Percentiles rank a stretch among this genome's conserved stretches.
Evolutionary conservation across 2,329 filamentous ascomycete species (phyloP).

Genomic region (Aspergillus pseudoglaucus): DNA sequence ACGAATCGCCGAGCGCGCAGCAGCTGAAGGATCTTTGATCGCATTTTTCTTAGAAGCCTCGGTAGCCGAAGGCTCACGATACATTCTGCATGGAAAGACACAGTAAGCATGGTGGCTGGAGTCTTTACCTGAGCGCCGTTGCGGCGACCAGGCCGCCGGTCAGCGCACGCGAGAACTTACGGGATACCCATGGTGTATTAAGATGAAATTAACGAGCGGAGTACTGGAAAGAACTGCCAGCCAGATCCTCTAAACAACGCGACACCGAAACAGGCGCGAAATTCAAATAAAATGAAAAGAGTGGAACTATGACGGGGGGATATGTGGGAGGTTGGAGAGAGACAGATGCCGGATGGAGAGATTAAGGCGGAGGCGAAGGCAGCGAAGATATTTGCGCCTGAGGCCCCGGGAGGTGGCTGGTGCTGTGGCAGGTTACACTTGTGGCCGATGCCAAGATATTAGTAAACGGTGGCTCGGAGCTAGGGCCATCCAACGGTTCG

Average conservation of each 20-base stretch:
- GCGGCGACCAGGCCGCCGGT: slow-evolving; percentile 8
- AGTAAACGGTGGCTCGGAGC: no score
- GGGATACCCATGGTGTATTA: slow-evolving; percentile 34
- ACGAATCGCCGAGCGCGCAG: slow-evolving; percentile 53
- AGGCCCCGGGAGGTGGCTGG: not conserved
- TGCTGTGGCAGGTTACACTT: no score
- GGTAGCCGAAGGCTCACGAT: slow-evolving; percentile 47
- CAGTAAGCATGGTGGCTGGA: slow-evolving; percentile 13
- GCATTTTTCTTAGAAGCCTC: slow-evolving; percentile 35
- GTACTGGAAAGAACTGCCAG: not conserved
- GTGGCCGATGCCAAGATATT: no score
- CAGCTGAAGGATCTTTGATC: slow-evolving; percentile 49
- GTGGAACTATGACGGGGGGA: not conserved
- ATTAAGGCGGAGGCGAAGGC: not conserved
- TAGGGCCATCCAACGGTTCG: no score
- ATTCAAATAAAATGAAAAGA: not conserved
- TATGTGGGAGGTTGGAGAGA: not conserved
- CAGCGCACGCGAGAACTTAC: slow-evolving; percentile 25
- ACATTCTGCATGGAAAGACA: slow-evolving; percentile 40
- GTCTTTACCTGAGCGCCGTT: not conserved
- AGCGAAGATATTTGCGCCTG: not conserved
- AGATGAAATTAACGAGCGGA: not conserved
- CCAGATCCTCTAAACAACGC: not conserved
- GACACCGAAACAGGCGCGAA: not conserved
- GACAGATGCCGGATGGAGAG: not conserved